Base-by-base conservation (phyloP, 306 rosid species). In the Sicyos baderoa region DNA sequence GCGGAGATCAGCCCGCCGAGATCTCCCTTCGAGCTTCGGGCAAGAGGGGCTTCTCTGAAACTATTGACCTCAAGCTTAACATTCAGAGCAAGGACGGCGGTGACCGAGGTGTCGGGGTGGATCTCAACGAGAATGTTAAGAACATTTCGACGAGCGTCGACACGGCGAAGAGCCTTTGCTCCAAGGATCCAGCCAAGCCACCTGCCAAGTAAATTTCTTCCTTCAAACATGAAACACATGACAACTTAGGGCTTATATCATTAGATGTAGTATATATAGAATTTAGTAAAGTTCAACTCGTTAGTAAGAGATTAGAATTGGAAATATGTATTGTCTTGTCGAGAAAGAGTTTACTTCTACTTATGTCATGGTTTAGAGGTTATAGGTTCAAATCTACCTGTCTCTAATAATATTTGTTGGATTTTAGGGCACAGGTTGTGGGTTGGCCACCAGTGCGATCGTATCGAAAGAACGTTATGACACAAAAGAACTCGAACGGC, bases 401-500 rank as follows among this genome's bases (percentile, higher is more conserved):
- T n/a, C 9, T 37, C 9, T 37, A 37, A 37, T 37, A 37, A 57
- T 15, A 7, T 14, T 58, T 14, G 10, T 15, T 58, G 9, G 64
- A 17, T 9, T 9, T 84, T 81, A 87, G 94, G 82, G 80, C 90
- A 66, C 94, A 87, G 56, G 94, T 85, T 7, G 90, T 87, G 79
- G 94, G 94, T 25, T 87, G 94, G 94, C 94, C 94, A 72, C 94
- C 94, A 44, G 90, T 87, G 85, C 72, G 90, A 25, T 87, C 94
- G 22, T 83, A 79, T 75, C 76, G 94, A 68, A 87, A 85, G 84
- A 87, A 85, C 75, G 70, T 78, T 49, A 85, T 87, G 94, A 71
- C 85, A 29, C 88, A 74, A 2, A 87, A 87, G 75, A 81, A 72
- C 37, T 78, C 25, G 42, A 76, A 27, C 61, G 76, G 48, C 15